Conservation (phyloP, 805 yeast genomes). For the Candida tallmaniae region DNA sequence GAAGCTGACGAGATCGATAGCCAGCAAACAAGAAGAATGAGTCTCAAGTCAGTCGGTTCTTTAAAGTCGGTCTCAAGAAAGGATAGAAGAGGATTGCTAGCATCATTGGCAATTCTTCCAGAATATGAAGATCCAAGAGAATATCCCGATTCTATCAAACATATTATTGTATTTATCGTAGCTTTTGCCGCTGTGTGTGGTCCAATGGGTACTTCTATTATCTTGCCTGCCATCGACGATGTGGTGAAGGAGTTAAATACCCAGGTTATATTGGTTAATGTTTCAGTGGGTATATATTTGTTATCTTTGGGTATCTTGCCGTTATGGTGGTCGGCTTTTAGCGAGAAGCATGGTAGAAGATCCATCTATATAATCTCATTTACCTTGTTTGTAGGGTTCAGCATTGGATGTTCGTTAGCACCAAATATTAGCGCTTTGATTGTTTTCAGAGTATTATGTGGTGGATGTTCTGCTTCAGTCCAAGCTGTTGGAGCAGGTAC, state of each 20-base stretch:
- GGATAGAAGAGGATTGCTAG: slow-evolving; percentile 57
- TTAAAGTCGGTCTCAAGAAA: slow-evolving; percentile 19
- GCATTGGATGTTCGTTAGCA: slow-evolving; percentile 67
- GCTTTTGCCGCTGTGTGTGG: slow-evolving; percentile 76
- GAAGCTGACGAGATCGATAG: too few relatives aligned
- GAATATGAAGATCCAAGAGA: slow-evolving; percentile 72
- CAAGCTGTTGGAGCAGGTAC: slow-evolving; percentile 92
- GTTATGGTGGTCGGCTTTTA: slow-evolving; percentile 82
- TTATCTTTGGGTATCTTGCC: slow-evolving; percentile 76
- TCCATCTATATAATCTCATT: slow-evolving; percentile 69
- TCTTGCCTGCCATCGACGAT: slow-evolving; percentile 71
- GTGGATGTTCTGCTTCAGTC: slow-evolving; percentile 81
- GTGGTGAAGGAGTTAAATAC: slow-evolving; percentile 55
- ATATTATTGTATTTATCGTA: slow-evolving; percentile 55
- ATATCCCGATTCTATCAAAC: slow-evolving; percentile 48
- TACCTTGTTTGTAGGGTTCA: slow-evolving; percentile 55
- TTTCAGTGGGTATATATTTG: slow-evolving; percentile 76
- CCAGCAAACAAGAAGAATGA: slow-evolving; percentile 9
- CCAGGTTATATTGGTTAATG: slow-evolving; percentile 56
- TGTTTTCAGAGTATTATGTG: slow-evolving; percentile 64
- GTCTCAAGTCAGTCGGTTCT: too few relatives aligned
- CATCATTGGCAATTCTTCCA: slow-evolving; percentile 50
- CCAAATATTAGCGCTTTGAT: slow-evolving; percentile 60
- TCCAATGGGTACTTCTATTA: slow-evolving; percentile 85
- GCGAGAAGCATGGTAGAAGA: slow-evolving; percentile 73